Conservation (phyloP, 1,284 basidiomycete species). For the Violaceomyces palustris region DNA sequence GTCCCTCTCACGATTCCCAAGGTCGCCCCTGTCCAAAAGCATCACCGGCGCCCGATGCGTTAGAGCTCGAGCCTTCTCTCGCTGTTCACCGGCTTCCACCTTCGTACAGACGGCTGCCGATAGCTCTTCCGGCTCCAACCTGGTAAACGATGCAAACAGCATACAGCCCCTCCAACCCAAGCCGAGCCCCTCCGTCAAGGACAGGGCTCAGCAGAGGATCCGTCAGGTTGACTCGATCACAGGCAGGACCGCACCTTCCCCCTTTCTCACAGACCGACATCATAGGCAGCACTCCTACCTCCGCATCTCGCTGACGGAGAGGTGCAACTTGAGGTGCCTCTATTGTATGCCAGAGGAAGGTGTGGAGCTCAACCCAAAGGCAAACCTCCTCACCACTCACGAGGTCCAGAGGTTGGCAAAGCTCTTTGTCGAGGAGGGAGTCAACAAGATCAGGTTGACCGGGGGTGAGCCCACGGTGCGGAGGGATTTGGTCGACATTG, state of each 20-base stretch:
- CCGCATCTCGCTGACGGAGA: constrained; percentile 76
- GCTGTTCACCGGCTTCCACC: too few relatives aligned
- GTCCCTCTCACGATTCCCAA: too few relatives aligned
- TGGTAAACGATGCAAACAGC: too few relatives aligned
- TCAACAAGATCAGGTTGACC: constrained; percentile 79
- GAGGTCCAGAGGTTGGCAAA: constrained; percentile 67
- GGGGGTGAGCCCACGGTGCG: constrained; percentile 83
- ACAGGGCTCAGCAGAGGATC: constrained; percentile 15
- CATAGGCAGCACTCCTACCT: constrained; percentile 66
- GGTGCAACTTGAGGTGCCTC: constrained; percentile 80
- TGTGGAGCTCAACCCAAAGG: constrained; percentile 67
- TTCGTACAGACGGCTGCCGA: too few relatives aligned
- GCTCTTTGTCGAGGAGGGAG: constrained; percentile 70
- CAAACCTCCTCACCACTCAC: constrained; percentile 67
- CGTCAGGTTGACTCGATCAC: constrained; percentile 12
- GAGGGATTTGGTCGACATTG: constrained; percentile 69
- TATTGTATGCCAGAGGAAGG: constrained; percentile 87
- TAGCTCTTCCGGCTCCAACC: too few relatives aligned
- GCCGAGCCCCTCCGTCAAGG: too few relatives aligned
- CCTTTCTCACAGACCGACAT: constrained; percentile 29
- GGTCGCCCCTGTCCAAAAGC: too few relatives aligned
- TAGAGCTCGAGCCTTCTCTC: too few relatives aligned
- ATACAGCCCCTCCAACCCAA: too few relatives aligned
- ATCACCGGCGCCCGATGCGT: too few relatives aligned
- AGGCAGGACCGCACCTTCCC: constrained; percentile 5